Evolutionary conservation across 495 filamentous ascomycete genomes (phyloP), one percentile per base, ranked within the genome.

Genomic region (Neurospora discreta): DNA sequence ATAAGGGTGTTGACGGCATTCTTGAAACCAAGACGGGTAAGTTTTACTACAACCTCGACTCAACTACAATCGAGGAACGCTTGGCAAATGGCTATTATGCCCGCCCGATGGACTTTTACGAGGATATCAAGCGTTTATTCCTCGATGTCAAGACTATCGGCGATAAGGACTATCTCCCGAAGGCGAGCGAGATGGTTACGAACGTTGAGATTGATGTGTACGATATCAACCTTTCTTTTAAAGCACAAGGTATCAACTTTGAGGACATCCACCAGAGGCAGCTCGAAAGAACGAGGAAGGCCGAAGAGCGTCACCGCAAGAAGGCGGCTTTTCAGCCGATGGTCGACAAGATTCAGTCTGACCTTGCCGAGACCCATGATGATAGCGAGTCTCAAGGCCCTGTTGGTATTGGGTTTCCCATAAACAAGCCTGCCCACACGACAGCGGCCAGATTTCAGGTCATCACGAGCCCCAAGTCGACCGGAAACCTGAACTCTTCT

Each of bases 71-170:
- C 71, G 95, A 99, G 83, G 93, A 95, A 77, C 90, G 95, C 40
- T 85, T 98, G 33, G 93, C 93, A 6, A 97, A 98, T 81, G 95
- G 96, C 23, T 98, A 91, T 80, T 99, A 99, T 81, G 93, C 92
- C 77, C 86, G 93, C 18, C 90, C 94, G 0, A 89, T 88, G 72
- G 94, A 98, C 76, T 99, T 97, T 76, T 81, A 95, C 70, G 88
- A 88, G 39, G 95, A 99, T 78, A 89, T 98, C 74, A 90, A 91
- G 76, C 87, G 89, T 58, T 81, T 99, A 5, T 90, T 89, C 26
- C 93, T 93, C 77, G 95, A 99, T 82, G 90, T 94, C 2, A 90
- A 88, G 74, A 87, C 88, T 20, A 80, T 89, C 44, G 90, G 89
- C 5, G 95, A 98, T 74, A 87, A 88, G 71, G 92, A 97, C 40